Evolutionary conservation across 768 basidiomycete species (phyloP), one percentile per base, ranked within the genome.

Genomic region (Cantharellus cinnabarinus): DNA sequence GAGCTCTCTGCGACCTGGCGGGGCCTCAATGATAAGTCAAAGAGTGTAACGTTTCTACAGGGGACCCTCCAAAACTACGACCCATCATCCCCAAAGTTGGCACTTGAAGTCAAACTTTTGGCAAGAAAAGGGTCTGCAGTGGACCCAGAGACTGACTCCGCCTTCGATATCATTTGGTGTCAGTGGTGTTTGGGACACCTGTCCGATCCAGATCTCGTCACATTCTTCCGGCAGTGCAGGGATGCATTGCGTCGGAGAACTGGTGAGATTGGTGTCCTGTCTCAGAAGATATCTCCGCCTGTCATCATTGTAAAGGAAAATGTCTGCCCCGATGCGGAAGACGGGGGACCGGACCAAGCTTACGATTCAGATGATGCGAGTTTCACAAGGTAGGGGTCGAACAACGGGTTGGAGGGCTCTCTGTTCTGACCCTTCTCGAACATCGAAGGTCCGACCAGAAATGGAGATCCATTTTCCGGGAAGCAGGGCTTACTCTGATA

Each of bases 141-240:
- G 10, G 72, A 72, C 14, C 56, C 56, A 57, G 56, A 39, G 5
- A 15, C 39, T 5, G 69, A 74, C 20, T 29, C 29, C 10, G 78
- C 78, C 1, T 97, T 90, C 70, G 94, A 99, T 69, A 78, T 91
- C 58, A 77, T 94, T 60, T 91, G 89, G 93, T 89, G 88, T 65
- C 94, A 99, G 69, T 98, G 94, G 94, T 94, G 93, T 72, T 76
- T 97, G 14, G 87, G 89, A 2, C 87, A 93, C 72, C 75, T 95
- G 60, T 78, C 74, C 58, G 81, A 93, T 67, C 66, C 67, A 4
- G 86, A 94, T 67, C 77, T 97, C 34, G 76, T 89, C 37, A 68
- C 71, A 2, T 97, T 97, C 71, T 75, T 97, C 63, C 72, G 75
- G 63, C 74, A 81, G 53, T 76, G 82, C 62, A 74, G 75, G 53